Percentiles rank a stretch among this genome's conserved stretches.
Evolutionary conservation across 2,329 filamentous ascomycete genomes (phyloP).

Genomic region (Pyricularia sp.): DNA sequence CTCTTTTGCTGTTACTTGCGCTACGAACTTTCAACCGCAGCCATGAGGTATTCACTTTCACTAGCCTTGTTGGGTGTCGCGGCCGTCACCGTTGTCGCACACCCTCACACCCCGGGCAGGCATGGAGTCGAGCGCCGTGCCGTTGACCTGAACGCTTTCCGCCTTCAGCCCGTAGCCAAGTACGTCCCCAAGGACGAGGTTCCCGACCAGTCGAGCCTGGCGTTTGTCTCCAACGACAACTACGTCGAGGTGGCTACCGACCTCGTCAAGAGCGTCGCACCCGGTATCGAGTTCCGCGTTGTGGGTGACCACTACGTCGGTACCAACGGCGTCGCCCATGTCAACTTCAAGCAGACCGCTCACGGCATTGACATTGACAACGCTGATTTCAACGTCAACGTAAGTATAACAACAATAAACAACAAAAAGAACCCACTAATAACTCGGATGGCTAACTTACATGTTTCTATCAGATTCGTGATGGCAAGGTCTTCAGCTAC

Average conservation of each 20-base stretch:
- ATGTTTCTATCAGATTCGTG: conserved; percentile 12
- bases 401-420: conserved; percentile 22
- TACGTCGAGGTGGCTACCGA: conserved; percentile 34
- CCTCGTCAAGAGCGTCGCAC: conserved; percentile 28
- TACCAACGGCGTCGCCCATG: conserved; percentile 45
- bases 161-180: conserved; percentile 17
- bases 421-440: no score
- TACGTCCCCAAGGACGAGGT: conserved; percentile 21
- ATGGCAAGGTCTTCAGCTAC: conserved; percentile 48
- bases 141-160: conserved; percentile 23
- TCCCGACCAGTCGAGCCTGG: conserved; percentile 11
- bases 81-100: conserved; percentile 16
- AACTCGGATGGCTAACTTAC: background rate
- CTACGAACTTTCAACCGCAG: background rate
- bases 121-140: conserved; percentile 19
- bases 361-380: conserved; percentile 52
- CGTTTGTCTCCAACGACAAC: conserved; percentile 19
- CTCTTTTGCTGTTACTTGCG: background rate
- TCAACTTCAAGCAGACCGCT: conserved; percentile 49
- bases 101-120: conserved; percentile 12
- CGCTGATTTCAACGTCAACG: conserved; percentile 51
- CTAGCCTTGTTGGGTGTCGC: conserved; percentile 22
- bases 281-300: conserved; percentile 35
- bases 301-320: conserved; percentile 44
- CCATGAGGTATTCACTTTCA: conserved; percentile 3